phyloP scores from a whole-genome alignment of 257 asterid species.

The Jaltomata sinuosa region DNA sequence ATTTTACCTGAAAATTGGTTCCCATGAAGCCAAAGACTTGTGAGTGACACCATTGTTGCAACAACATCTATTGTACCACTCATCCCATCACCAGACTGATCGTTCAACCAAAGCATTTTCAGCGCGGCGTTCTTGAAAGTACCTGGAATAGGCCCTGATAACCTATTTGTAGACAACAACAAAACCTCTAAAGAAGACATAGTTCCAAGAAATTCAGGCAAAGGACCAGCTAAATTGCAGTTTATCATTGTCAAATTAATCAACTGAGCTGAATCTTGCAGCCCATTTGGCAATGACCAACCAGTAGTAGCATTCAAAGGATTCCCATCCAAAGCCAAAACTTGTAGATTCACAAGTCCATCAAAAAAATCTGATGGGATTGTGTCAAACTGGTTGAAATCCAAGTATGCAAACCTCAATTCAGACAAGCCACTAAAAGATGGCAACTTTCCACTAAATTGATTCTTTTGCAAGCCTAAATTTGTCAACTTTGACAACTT shows the following conservation, averaged over 20 bases:
- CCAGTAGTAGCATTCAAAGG: slow-evolving; percentile 68
- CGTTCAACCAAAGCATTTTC: slow-evolving; percentile 52
- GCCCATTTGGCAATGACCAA: slow-evolving; percentile 58
- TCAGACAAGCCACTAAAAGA: slow-evolving; percentile 60
- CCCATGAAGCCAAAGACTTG: slow-evolving; percentile 84
- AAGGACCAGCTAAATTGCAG: slow-evolving; percentile 57
- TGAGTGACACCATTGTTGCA: slow-evolving; percentile 48
- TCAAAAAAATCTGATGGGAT: slow-evolving; percentile 73
- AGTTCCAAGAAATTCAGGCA: slow-evolving; percentile 67
- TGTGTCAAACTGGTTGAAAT: slow-evolving; percentile 57
- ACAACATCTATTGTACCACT: slow-evolving; percentile 58
- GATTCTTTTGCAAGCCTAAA: slow-evolving; percentile 65
- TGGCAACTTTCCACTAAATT: slow-evolving; percentile 64
- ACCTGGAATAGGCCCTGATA: slow-evolving; percentile 57
- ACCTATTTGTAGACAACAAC: slow-evolving; percentile 40
- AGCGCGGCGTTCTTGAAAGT: slow-evolving; percentile 48
- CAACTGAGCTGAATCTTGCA: slow-evolving; percentile 57
- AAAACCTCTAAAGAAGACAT: slow-evolving; percentile 71
- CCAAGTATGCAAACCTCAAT: slow-evolving; percentile 64
- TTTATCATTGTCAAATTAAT: slow-evolving; percentile 52
- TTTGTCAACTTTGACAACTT: slow-evolving; percentile 43
- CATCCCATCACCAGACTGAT: slow-evolving; percentile 58
- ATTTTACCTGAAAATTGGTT: slow-evolving; percentile 75
- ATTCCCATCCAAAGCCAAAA: slow-evolving; percentile 58
- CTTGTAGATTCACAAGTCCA: slow-evolving; percentile 72